phyloP scores from a whole-genome alignment of 495 filamentous ascomycete genomes.

The Aspergillus asperescens region DNA sequence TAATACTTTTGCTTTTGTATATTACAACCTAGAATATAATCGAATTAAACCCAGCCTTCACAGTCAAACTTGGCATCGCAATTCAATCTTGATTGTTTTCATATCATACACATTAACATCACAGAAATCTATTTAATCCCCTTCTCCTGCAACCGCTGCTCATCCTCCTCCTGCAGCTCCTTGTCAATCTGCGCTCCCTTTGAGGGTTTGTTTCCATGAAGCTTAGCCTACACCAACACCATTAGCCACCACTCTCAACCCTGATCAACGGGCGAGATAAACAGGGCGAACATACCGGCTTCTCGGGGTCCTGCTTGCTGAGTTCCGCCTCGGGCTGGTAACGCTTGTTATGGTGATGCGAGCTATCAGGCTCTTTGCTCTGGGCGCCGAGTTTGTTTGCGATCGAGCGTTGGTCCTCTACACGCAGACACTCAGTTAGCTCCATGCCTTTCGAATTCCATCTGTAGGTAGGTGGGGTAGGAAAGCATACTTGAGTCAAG shows the following conservation, averaged over 20 bases:
- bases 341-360: constrained; percentile 31
- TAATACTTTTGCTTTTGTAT: neutral
- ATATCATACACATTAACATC: constrained; percentile 2
- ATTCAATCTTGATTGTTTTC: constrained; percentile 4
- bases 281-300: constrained; percentile 52
- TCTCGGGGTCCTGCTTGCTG: constrained; percentile 59
- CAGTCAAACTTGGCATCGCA: neutral
- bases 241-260: neutral
- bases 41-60: neutral
- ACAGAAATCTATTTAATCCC: constrained; percentile 34
- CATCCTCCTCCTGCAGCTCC: constrained; percentile 63
- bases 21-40: neutral
- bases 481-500: constrained; percentile 61
- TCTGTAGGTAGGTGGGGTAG: neutral
- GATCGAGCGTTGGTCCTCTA: constrained; percentile 77
- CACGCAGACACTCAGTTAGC: neutral
- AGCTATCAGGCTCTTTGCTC: constrained; percentile 32
- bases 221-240: constrained; percentile 48
- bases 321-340: constrained; percentile 51
- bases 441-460: neutral
- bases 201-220: constrained; percentile 67
- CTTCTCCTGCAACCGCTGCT: constrained; percentile 60
- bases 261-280: neutral
- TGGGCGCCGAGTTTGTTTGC: constrained; percentile 69
- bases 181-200: constrained; percentile 67